phyloP scores from a whole-genome alignment of 2,329 filamentous ascomycete species.

The Zasmidium cellare region DNA sequence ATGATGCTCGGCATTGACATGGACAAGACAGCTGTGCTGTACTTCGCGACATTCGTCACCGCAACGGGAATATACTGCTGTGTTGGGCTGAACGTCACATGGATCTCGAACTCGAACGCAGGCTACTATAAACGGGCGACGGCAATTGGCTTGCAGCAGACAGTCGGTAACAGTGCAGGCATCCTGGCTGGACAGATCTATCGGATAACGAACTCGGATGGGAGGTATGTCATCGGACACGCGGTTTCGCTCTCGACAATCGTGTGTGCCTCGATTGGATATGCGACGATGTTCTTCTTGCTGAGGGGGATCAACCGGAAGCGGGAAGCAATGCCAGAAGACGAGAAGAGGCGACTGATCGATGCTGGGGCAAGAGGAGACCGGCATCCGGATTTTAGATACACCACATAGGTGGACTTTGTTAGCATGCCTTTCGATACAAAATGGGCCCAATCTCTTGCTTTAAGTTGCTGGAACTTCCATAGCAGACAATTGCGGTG shows the following conservation, averaged over 20 bases:
- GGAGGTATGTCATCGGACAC: constrained; percentile 12
- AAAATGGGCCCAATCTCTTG: too few relatives aligned
- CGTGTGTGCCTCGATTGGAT: constrained; percentile 5
- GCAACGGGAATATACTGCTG: constrained; percentile 6
- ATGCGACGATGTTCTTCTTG: constrained; percentile 6
- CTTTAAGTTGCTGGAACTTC: too few relatives aligned
- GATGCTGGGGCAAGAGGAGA: constrained; percentile 8
- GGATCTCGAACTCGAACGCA: constrained; percentile 64
- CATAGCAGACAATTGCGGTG: too few relatives aligned
- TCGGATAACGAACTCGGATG: constrained; percentile 5
- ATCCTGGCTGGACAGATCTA: constrained; percentile 62
- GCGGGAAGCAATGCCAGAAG: constrained; percentile 7
- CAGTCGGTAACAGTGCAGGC: constrained; percentile 67
- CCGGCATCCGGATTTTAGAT: constrained; percentile 12
- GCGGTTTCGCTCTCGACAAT: constrained; percentile 9
- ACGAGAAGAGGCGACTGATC: constrained; percentile 6
- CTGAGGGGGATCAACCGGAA: constrained; percentile 7
- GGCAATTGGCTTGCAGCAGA: constrained; percentile 69
- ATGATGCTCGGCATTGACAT: constrained; percentile 11
- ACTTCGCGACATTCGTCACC: constrained; percentile 3
- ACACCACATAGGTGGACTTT: constrained; percentile 5
- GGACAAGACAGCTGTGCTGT: constrained; percentile 3
- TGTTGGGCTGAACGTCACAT: constrained; percentile 8
- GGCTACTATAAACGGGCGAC: constrained; percentile 74
- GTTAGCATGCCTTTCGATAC: too few relatives aligned